Evolutionary conservation across 1,284 basidiomycete genomes (phyloP), one percentile per base, ranked within the genome.

Genomic region (Pseudozyma hubeiensis): DNA sequence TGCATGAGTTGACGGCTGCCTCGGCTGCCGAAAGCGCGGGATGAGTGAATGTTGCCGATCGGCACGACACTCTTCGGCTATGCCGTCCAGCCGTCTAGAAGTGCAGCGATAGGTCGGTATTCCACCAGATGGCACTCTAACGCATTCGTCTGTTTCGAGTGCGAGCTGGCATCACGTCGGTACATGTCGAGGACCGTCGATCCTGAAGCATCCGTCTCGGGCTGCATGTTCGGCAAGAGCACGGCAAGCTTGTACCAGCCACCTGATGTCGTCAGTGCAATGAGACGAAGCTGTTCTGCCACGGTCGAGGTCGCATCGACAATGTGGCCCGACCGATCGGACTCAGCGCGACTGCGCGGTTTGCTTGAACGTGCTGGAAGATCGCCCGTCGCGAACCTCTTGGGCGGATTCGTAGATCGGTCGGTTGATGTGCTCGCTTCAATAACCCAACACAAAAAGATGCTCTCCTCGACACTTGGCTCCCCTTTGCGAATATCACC

Each of bases 251-350:
- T 77, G 56, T 81, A 81, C 65, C 70, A 80, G 1, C 75, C 75
- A 2, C 80, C 80, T 6, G 77, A 79, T 4, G 79, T 79, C 9
- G 80, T 81, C 31, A 81, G 44, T 8, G 72, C 78, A 31, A 81
- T 58, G 17, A 81, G 62, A 10, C 72, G 71, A 43, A 53, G 58
- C 10, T 51, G 55, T 4, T 37, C 3, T 8, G 29, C 46, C 16
- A 31, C 5, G 5, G 17, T 45, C 24, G 17, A 5, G 17, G 16
- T 40, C 19, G 31, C 43, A 11, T 34, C 11, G 6, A 11, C 9
- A 5, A 1, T 5, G 4, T 37, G 30, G 4, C 13, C 40, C 17
- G n/a, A 31, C 2, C 9, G 24, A 14, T 24, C 34, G 37, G 40
- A 6, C 3, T 16, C 10, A 5, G 31, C 31, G 19, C 40, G 61